phyloP scores from a whole-genome alignment of 805 yeast species.

The Spencermartinsiella europaea region DNA sequence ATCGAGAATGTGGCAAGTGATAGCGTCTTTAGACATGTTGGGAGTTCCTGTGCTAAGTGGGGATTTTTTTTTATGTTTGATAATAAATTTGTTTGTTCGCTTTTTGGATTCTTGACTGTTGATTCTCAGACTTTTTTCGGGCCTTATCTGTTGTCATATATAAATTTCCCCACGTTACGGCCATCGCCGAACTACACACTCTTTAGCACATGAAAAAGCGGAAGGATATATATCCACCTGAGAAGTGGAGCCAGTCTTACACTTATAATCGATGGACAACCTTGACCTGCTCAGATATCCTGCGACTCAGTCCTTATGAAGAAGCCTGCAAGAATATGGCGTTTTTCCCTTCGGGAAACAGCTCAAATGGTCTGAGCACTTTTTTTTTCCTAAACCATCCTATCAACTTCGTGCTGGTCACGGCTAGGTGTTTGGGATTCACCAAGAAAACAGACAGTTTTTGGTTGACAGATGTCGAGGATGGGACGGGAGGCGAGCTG shows the following conservation, averaged over 20 bases:
- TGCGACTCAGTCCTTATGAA: neutral
- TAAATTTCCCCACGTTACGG: neutral
- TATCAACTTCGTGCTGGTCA: slow-evolving; percentile 15
- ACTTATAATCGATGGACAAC: neutral
- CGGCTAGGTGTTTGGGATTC: slow-evolving; percentile 13
- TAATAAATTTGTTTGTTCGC: neutral
- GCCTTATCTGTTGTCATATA: neutral
- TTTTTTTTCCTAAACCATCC: slow-evolving; percentile 23
- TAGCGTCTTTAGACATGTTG: slow-evolving; percentile 42
- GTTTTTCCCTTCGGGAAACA: neutral
- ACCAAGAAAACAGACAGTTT: neutral
- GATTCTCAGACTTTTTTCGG: neutral
- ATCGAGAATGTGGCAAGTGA: slow-evolving; percentile 87
- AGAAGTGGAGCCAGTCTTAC: neutral
- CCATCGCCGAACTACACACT: neutral
- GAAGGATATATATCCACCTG: neutral
- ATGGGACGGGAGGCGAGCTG: slow-evolving; percentile 1
- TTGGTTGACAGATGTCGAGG: neutral
- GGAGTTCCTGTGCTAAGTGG: slow-evolving; percentile 1
- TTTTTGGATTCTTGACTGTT: neutral
- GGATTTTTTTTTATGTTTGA: neutral
- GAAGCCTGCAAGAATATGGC: neutral
- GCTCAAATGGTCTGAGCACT: slow-evolving; percentile 1
- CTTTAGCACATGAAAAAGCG: neutral
- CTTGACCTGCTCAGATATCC: neutral